Evolutionary conservation across 108 stramenopile genomes (phyloP), one percentile per base, ranked within the genome.

Genomic region (Phaeodactylum tricornutum): DNA sequence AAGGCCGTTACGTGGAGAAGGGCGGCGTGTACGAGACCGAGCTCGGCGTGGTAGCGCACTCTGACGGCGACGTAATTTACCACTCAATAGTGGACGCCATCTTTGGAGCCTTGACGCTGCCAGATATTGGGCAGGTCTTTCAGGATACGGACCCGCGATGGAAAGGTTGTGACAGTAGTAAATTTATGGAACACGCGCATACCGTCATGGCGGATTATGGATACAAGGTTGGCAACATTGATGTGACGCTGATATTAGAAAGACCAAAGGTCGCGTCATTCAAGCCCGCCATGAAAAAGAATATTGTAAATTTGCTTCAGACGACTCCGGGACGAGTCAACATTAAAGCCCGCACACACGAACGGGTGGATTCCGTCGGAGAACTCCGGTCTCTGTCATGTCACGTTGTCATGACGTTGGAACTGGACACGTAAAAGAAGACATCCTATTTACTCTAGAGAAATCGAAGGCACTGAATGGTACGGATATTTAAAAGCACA

Each of bases 321-420:
- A 92, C 93, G 6, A 73, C 80, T 30, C 61, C 66, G 25, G 86
- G 84, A n/a, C 64, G 89, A 39, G 92, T 96, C 39, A 96, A 96
- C 60, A 86, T 96, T 50, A 96, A 96, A 63, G 95, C 95, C 2
- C 57, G 95, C 51, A 96, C 95, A 5, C 95, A 96, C 70, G 95
- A 96, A 59, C 66, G 67, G 61, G 63, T 96, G 43, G 95, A 96
- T 66, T 76, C 83, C 38, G 89, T 94, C 8, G 95, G 95, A 26
- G 93, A 96, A 47, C 56, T 93, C 38, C 60, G 92, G 45, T 83
- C 84, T 62, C 51, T 93, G 65, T 83, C 79, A 52, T 94, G 93
- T 57, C 95, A 96, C 62, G 95, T 96, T 15, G 93, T 94, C 14
- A 43, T 93, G 36, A 84, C 92, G 7, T 66, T 96, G 55, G 93